Base-by-base conservation (phyloP, 108 stramenopile species). In the Cyclotella cryptica region DNA sequence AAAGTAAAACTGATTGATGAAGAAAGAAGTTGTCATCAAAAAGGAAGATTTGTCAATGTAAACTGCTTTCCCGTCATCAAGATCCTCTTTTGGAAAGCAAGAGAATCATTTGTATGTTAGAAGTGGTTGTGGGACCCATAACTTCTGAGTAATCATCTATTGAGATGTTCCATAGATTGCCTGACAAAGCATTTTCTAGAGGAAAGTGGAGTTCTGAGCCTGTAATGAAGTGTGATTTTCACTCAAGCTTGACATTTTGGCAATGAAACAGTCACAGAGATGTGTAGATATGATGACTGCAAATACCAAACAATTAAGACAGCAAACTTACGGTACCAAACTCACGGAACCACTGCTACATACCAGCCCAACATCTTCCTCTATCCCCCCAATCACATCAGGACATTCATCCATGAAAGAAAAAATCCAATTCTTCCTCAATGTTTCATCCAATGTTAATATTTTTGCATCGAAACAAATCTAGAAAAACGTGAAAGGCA, bases 391-490 rank as follows among this genome's bases (percentile, higher is more conserved):
- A n/a, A n/a, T n/a, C n/a, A n/a, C n/a, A n/a, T n/a, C n/a, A n/a
- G n/a, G n/a, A n/a, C n/a, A n/a, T n/a, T n/a, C n/a, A n/a, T n/a
- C n/a, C n/a, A n/a, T n/a, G n/a, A n/a, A n/a, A 39, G 22, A 18
- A 2, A n/a, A 43, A 64, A 24, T 24, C 41, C 17, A 19, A 43
- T 21, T 39, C n/a, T 46, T 46, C 45, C 62, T 12, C 3, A 14
- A 28, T 43, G 62, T 19, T 43, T 13, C 19, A 21, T 64, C 62
- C 9, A 64, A 24, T 43, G 19, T 18, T 19, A 64, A 2, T 41
- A 21, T 43, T 41, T 64, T n/a, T 19, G 62, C 10, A 64, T 64
- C 43, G 41, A 64, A 17, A 43, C 62, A 64, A 3, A 64, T 41
- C 62, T 64, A 59, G 6, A 59, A 18, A 8, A 8, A 59, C 27